These are phyloP conservation scores for Parsonsia alboflavescens DNA, from an alignment of 257 asterid genomes.

Conservation along the genomic window DNA sequence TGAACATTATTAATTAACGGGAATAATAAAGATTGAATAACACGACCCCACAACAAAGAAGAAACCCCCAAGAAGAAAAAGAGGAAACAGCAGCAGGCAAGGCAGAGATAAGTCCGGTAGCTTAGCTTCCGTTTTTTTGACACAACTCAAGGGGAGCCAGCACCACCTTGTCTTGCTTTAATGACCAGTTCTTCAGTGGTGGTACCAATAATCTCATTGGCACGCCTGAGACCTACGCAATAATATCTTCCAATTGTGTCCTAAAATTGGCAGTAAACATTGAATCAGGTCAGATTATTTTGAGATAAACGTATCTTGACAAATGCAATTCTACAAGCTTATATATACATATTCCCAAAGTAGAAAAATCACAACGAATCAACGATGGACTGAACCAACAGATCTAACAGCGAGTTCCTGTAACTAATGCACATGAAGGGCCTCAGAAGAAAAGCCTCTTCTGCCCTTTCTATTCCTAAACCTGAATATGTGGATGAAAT, in stretches of 20 bases:
- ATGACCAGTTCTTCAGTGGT: constrained; percentile 94
- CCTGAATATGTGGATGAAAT: not conserved
- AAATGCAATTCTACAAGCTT: not conserved
- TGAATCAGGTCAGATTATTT: not conserved
- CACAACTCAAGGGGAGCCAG: constrained; percentile 27
- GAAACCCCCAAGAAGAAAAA: not conserved
- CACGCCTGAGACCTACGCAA: constrained; percentile 87
- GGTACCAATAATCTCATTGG: constrained; percentile 89
- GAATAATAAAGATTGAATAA: no score
- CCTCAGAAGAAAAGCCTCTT: not conserved
- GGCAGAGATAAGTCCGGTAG: not conserved
- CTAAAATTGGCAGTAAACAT: constrained; percentile 27
- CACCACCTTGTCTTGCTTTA: constrained; percentile 66
- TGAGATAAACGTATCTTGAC: not conserved
- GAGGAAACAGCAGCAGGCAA: not conserved
- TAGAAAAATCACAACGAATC: not conserved
- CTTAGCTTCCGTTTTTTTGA: not conserved
- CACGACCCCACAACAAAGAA: not conserved
- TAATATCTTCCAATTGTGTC: constrained; percentile 70
- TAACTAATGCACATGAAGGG: not conserved
- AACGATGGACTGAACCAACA: not conserved
- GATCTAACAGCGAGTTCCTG: not conserved
- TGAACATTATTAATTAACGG: no score
- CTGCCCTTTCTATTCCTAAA: not conserved
- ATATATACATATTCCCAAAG: not conserved